Evolutionary conservation across 163 green algal species (phyloP).

Genomic region (Volvox carteri): DNA sequence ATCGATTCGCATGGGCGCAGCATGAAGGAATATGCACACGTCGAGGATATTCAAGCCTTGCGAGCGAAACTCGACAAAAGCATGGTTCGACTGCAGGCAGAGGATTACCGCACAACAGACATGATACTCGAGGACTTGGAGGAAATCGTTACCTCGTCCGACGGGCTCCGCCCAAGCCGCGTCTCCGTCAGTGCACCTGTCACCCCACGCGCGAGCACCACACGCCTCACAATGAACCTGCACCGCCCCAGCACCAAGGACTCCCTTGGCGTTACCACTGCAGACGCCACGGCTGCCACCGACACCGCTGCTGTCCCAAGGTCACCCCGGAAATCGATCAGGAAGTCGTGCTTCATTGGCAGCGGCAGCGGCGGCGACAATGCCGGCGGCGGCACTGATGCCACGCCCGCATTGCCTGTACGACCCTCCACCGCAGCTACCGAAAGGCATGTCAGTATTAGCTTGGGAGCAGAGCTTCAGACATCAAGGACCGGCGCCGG

Average conservation of each 20-base stretch:
- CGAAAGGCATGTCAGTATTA: not conserved
- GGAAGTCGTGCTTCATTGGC: not conserved
- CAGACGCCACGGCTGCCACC: not conserved
- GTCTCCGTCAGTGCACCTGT: not conserved
- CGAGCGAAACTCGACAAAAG: not conserved
- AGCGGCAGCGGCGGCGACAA: not conserved
- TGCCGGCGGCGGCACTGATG: not conserved
- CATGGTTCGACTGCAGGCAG: constrained; percentile 23
- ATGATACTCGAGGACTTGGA: not conserved
- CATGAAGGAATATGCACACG: not conserved
- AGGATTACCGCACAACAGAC: not conserved
- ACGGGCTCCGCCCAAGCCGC: not conserved
- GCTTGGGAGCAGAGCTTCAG: not conserved
- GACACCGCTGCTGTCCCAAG: not conserved
- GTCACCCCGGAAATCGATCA: not conserved
- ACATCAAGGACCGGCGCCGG: not conserved
- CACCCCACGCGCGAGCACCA: not conserved
- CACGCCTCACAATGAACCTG: not conserved
- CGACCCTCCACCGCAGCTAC: not conserved
- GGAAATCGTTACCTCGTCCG: not conserved
- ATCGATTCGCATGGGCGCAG: not conserved
- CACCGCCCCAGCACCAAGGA: not conserved
- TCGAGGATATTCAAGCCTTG: not conserved
- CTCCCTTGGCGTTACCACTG: not conserved
- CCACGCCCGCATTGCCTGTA: not conserved